Evolutionary conservation across 2,329 filamentous ascomycete species (phyloP).

Genomic region (Arthroderma sp.): DNA sequence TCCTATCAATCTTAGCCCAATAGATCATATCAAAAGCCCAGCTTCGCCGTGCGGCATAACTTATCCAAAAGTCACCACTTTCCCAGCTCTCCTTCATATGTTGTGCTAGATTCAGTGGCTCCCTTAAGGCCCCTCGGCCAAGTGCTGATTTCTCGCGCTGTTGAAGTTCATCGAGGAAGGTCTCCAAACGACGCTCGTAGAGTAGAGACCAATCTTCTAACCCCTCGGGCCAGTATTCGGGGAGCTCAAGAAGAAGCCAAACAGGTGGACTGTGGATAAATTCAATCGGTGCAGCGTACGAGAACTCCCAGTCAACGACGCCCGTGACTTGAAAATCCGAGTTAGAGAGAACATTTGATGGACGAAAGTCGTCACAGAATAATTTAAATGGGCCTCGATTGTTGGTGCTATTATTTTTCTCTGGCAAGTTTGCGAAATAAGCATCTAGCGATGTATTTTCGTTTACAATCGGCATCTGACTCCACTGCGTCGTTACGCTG

Average conservation of each 20-base stretch:
- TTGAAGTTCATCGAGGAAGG: conserved; percentile 10
- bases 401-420: conserved; percentile 12
- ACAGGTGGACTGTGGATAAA: conserved; percentile 28
- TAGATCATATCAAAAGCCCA: conserved; percentile 18
- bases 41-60: conserved; percentile 11
- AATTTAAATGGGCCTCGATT: conserved; percentile 21
- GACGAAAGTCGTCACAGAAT: conserved; percentile 29
- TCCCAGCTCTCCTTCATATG: conserved; percentile 13
- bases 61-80: conserved; percentile 13
- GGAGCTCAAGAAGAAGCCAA: conserved; percentile 26
- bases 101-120: conserved; percentile 11
- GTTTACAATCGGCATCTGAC: conserved; percentile 14
- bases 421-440: conserved; percentile 11
- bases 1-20: conserved; percentile 15
- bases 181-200: conserved; percentile 8
- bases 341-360: conserved; percentile 29
- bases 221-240: conserved; percentile 12
- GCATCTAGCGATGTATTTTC: conserved; percentile 11
- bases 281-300: conserved; percentile 29
- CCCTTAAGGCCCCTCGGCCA: not conserved
- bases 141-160: conserved; percentile 10
- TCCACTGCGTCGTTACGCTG: conserved; percentile 29
- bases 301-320: conserved; percentile 31
- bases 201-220: conserved; percentile 8
- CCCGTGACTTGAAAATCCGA: conserved; percentile 24